Evolutionary conservation across 345 rosid genomes (phyloP).

Genomic region (Eucalyptus curtisii): DNA sequence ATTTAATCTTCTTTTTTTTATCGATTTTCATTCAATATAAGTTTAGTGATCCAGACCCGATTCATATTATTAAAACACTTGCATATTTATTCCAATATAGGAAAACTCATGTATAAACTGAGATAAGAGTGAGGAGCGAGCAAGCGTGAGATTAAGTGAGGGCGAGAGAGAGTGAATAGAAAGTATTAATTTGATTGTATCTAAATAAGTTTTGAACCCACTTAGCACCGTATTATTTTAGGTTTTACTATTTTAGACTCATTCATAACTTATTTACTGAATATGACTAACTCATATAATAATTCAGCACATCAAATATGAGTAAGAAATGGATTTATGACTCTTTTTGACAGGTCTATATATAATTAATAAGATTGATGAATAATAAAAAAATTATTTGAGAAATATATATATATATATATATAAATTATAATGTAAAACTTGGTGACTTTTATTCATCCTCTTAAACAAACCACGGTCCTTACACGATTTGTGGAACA

Average conservation of each 20-base stretch:
- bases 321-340: neutral
- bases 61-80: too few relatives aligned
- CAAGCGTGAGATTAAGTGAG: neutral
- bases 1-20: too few relatives aligned
- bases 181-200: neutral
- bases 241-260: too few relatives aligned
- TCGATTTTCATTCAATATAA: fast-evolving
- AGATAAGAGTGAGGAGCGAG: neutral
- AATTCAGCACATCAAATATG: neutral
- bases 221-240: too few relatives aligned
- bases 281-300: too few relatives aligned
- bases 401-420: neutral
- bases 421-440: neutral
- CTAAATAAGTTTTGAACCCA: too few relatives aligned
- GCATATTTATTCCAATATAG: neutral
- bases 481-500: neutral
- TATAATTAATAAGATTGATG: neutral
- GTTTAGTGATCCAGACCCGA: fast-evolving
- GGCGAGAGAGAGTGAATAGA: neutral
- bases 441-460: neutral
- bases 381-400: neutral
- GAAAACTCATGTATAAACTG: too few relatives aligned
- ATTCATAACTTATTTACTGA: too few relatives aligned
- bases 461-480: neutral
- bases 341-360: neutral